Conservation (phyloP, 495 filamentous ascomycete genomes). For the Xylaria grammica region DNA sequence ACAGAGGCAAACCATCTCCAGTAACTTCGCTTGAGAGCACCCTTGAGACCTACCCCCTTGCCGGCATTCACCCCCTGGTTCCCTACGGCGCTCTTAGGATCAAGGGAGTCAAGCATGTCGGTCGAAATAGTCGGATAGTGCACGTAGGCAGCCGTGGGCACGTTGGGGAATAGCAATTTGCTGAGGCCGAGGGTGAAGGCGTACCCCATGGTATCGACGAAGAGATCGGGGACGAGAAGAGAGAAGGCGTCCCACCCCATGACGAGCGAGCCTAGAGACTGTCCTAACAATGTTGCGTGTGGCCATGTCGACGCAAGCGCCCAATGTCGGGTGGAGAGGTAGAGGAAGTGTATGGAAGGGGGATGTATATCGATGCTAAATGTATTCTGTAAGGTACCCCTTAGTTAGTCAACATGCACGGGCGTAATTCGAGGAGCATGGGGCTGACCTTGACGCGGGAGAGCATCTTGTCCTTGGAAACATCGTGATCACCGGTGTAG, state of each 20-base stretch:
- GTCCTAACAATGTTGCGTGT: constrained; percentile 91
- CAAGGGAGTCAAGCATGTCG: constrained; percentile 89
- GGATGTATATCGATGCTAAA: constrained; percentile 93
- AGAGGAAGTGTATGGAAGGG: constrained; percentile 83
- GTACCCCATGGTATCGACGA: constrained; percentile 98
- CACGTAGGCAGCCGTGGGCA: constrained; percentile 92
- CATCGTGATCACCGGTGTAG: constrained; percentile 93
- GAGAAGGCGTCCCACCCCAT: constrained; percentile 93
- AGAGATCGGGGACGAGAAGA: constrained; percentile 88
- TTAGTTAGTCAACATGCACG: constrained; percentile 8
- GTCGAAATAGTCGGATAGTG: constrained; percentile 99
- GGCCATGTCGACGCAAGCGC: constrained; percentile 85
- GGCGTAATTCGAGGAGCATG: not conserved
- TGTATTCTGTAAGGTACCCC: constrained; percentile 59
- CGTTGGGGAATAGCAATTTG: constrained; percentile 78
- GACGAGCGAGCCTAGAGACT: constrained; percentile 83
- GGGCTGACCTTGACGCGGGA: constrained; percentile 69
- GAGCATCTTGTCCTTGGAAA: constrained; percentile 77
- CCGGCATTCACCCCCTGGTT: constrained; percentile 83
- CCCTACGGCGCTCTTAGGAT: constrained; percentile 60
- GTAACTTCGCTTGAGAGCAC: constrained; percentile 73
- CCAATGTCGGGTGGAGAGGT: constrained; percentile 84
- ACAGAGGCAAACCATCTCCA: constrained; percentile 83
- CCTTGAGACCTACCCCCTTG: constrained; percentile 69
- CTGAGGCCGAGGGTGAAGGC: constrained; percentile 83